Evolutionary conservation across 352 stramenopile species (phyloP).

Genomic region (Pythium aristosporum): DNA sequence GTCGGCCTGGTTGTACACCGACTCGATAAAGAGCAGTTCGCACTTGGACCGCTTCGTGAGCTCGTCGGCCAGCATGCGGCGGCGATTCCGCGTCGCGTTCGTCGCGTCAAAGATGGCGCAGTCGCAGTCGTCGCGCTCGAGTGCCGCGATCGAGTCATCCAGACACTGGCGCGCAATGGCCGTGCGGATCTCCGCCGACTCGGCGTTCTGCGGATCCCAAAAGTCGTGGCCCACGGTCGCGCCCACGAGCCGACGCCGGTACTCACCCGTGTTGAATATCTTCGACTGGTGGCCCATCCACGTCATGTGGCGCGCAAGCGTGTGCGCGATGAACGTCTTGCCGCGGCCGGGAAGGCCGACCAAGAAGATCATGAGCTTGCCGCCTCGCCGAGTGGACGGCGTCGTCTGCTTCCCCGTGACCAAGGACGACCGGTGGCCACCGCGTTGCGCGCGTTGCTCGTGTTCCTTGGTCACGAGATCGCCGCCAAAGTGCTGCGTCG

Average conservation of each 20-base stretch:
- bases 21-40: conserved; percentile 85
- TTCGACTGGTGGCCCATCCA: conserved; percentile 85
- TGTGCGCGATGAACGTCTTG: conserved; percentile 88
- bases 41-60: conserved; percentile 68
- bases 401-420: conserved; percentile 35
- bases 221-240: conserved; percentile 77
- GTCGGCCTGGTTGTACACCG: conserved; percentile 66
- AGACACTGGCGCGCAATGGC: conserved; percentile 72
- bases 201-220: conserved; percentile 76
- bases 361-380: conserved; percentile 82
- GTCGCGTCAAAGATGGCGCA: conserved; percentile 84
- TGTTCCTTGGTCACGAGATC: conserved; percentile 83
- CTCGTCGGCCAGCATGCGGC: conserved; percentile 53
- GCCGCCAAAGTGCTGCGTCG: conserved; percentile 84
- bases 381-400: conserved; percentile 38
- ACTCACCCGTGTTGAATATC: conserved; percentile 84
- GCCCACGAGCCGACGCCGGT: conserved; percentile 65
- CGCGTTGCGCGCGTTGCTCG: conserved; percentile 60
- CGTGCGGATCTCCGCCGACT: conserved; percentile 64
- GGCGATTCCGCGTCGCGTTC: conserved; percentile 75
- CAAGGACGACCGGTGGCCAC: conserved; percentile 70
- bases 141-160: conserved; percentile 61
- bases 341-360: conserved; percentile 73
- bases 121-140: conserved; percentile 71
- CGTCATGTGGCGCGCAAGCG: conserved; percentile 75